Base-by-base conservation (phyloP, 257 asterid species). In the Craterostigma plantagineum region DNA sequence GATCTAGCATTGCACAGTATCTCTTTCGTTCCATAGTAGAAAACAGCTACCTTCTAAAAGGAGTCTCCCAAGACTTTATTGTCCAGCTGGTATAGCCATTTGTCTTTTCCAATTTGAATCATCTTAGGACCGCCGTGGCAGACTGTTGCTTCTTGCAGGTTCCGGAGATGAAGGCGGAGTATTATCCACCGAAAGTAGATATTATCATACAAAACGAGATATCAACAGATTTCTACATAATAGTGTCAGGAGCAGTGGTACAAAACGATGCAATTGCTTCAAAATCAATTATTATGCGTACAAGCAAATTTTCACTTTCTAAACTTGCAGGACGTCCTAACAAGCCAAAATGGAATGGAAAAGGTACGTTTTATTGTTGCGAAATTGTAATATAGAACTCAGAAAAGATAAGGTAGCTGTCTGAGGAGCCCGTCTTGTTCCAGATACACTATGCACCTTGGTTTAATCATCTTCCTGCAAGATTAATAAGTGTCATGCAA, bases 201-300 rank as follows among this genome's bases (percentile, higher is more conserved):
- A 76, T 87, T 3, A 50, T 80, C 58, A 76, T 82, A 55, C 90
- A 79, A 61, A 82, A 79, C 15, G 98, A 87, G 63, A 79, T 82
- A 63, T 67, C 93, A 53, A 87, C 93, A 53, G 98, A 82, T 68
- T 79, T 82, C 74, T 87, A 82, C 65, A 76, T 79, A 37, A 56
- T 82, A 52, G 93, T 66, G 8, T 87, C 92, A 0, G 98, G 98
- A 62, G 79, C 91, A 56, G 92, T 76, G 92, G 98, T 87, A 82
- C 3, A 48, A 11, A 23, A 50, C n/a, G 15, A 49, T 38, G 30
- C 17, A 53, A 43, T 39, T 33, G 38, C n/a, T 47, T 10, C 48
- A 35, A n/a, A 27, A 35, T 17, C 51, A 34, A 33, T 10, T 16
- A 36, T 13, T 39, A 8, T 47, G 34, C 50, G 30, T 37, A 34